Base-by-base conservation (phyloP, 129 eudicot species). In the Flaveria sonorensis region DNA sequence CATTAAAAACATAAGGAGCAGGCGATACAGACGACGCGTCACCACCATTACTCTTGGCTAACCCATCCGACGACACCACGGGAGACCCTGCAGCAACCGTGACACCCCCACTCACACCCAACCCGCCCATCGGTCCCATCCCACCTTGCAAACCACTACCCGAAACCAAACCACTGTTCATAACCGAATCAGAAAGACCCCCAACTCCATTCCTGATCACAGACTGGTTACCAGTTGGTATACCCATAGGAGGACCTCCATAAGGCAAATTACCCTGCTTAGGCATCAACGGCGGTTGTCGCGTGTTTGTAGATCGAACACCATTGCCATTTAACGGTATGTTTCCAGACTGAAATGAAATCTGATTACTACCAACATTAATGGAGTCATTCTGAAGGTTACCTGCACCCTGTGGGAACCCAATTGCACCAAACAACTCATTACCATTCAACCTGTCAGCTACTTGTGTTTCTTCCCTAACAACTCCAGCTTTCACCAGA, bases 11-110 rank as follows among this genome's bases (percentile, higher is more conserved):
- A 73, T 87, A 94, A 30, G 99, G 99, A 42, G 84, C 89, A 59
- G 99, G 97, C 19, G 99, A 91, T 2, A 89, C 97, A 20, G 97
- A 91, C 55, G 99, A 80, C 10, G 81, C 83, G 68, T 94, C 98
- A 69, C 98, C 98, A 57, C 98, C 99, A 73, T 86, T 94, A 72
- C 96, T 94, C 92, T 87, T 89, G 20, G 76, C 87, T 45, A 89
- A 71, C 80, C 96, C 98, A 51, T 94, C 98, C 4, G 97, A 85
- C 13, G 96, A 91, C 78, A 86, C 84, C 39, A 88, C 90, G 1
- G 97, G 99, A 73, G 99, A 91, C 74, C 86, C 92, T 1, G 85
- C 52, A 40, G 85, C 91, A 76, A 89, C 97, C 36, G 87, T 74
- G 24, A 90, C 88, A 64, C 88, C 92, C 24, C 91, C 74, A 6